Conservation (phyloP, 2,329 filamentous ascomycete genomes). For the Cordyceps pruinosa region DNA sequence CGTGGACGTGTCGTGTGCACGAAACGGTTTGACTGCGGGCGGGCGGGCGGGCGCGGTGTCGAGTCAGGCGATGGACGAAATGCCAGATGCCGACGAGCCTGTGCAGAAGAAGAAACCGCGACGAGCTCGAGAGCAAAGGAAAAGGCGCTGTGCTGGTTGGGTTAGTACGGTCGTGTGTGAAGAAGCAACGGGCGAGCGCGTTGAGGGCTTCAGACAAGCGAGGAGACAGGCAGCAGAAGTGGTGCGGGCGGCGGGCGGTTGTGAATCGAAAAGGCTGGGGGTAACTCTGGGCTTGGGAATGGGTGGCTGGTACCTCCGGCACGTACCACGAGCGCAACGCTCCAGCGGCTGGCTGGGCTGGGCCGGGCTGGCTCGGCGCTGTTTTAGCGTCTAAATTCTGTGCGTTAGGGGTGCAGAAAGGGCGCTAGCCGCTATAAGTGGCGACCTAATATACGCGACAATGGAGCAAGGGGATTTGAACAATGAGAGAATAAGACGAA, state of each 20-base stretch:
- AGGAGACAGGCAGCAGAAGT: not conserved
- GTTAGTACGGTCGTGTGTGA: slow-evolving; percentile 11
- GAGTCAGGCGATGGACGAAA: not conserved
- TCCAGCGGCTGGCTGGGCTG: slow-evolving; percentile 3
- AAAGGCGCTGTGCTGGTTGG: not conserved
- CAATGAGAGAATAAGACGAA: not conserved
- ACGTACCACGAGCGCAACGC: not conserved
- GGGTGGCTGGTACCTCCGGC: not conserved
- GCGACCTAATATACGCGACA: not conserved
- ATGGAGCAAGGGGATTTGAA: no score
- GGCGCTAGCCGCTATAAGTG: not conserved
- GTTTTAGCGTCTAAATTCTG: not conserved
- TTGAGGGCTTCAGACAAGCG: slow-evolving; percentile 4
- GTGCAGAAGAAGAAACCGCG: not conserved
- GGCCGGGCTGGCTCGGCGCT: not conserved
- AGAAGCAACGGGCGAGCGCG: not conserved
- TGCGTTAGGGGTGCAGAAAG: not conserved
- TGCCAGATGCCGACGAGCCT: slow-evolving; percentile 5
- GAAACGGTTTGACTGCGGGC: no score
- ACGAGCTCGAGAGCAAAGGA: slow-evolving; percentile 8
- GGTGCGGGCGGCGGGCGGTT: not conserved
- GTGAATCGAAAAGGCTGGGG: slow-evolving; percentile 6
- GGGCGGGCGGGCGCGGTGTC: not conserved
- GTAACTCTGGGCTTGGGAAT: not conserved
- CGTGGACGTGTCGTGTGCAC: no score